Base-by-base conservation (phyloP, 2,329 filamentous ascomycete genomes). In the Aspergillus hiratsukae region DNA sequence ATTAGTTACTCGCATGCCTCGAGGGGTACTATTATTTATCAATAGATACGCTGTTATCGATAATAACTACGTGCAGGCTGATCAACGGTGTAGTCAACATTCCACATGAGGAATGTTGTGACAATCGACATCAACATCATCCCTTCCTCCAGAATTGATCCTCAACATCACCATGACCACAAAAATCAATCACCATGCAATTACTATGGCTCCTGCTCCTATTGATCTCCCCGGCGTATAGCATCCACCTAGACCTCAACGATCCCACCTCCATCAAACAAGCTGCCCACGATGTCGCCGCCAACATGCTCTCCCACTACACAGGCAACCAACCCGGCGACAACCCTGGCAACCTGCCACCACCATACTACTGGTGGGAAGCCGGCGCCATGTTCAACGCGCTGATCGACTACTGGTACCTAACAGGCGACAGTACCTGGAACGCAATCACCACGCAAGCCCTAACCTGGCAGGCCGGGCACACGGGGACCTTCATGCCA, bases 301-400 rank as follows among this genome's bases (percentile, higher is more conserved):
- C 72, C 59, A 74, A 75, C 48, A 78, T 84, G 71, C 79, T 84
- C 66, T 72, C 68, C 27, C 80, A 80, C 59, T 84, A 84, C 62
- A 80, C 77, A 0, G 71, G 71, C 17, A 66, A 69, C 58, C 77
- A 75, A 27, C 74, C 78, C 8, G 80, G 78, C 31, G 77, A 81
- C 58, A 74, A 77, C 21, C 78, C 80, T 1, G 81, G 80, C 41
- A 78, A 80, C 58, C 59, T 84, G 52, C 75, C 80, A 25, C 64
- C 72, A 17, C 82, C 82, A 1, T 77, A 77, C 57, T 75, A 70
- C 62, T 77, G 75, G 75, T 77, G 75, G 75, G 74, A 77, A 58
- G 72, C 72, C 9, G 75, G 75, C 11, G 74, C 74, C 19, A 76
- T 77, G 74, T 77, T 75, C 61, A 69, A 67, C 31, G 48, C 69